Evolutionary conservation across 2,329 filamentous ascomycete genomes (phyloP).

Genomic region (Stagonosporopsis rhizophila): DNA sequence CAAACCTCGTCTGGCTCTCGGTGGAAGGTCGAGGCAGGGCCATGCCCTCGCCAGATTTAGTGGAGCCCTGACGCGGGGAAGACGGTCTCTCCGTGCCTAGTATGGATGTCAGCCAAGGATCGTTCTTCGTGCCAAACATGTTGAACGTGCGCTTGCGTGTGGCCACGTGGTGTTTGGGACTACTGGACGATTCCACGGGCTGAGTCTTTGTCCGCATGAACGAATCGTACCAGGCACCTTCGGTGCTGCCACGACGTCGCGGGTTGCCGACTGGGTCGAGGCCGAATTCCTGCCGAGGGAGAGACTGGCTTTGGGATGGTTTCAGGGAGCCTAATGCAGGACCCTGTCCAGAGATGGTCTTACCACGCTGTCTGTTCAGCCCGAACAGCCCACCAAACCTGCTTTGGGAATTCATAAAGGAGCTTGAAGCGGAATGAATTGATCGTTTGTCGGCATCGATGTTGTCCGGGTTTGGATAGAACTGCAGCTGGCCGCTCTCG

Average conservation of each 20-base stretch:
- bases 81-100: slow-evolving; percentile 50
- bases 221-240: slow-evolving; percentile 64
- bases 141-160: slow-evolving; percentile 58
- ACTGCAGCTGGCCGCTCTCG: slow-evolving; percentile 54
- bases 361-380: slow-evolving; percentile 66
- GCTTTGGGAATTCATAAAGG: slow-evolving; percentile 56
- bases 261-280: slow-evolving; percentile 55
- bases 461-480: slow-evolving; percentile 50
- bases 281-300: slow-evolving; percentile 65
- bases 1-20: slow-evolving; percentile 49
- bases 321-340: slow-evolving; percentile 74
- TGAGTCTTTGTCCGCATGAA: slow-evolving; percentile 51
- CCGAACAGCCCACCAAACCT: slow-evolving; percentile 67
- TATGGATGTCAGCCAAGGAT: slow-evolving; percentile 56
- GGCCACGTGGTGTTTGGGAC: slow-evolving; percentile 45
- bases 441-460: slow-evolving; percentile 56
- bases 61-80: slow-evolving; percentile 70
- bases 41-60: slow-evolving; percentile 61
- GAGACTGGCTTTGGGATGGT: slow-evolving; percentile 76
- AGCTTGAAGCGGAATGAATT: slow-evolving; percentile 58
- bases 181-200: slow-evolving; percentile 41
- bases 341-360: slow-evolving; percentile 66
- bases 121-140: slow-evolving; percentile 61
- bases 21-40: slow-evolving; percentile 48
- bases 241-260: slow-evolving; percentile 62